Evolutionary conservation across 129 eudicot species (phyloP), one percentile per base, ranked within the genome.

Genomic region (Tanacetum coccineum): DNA sequence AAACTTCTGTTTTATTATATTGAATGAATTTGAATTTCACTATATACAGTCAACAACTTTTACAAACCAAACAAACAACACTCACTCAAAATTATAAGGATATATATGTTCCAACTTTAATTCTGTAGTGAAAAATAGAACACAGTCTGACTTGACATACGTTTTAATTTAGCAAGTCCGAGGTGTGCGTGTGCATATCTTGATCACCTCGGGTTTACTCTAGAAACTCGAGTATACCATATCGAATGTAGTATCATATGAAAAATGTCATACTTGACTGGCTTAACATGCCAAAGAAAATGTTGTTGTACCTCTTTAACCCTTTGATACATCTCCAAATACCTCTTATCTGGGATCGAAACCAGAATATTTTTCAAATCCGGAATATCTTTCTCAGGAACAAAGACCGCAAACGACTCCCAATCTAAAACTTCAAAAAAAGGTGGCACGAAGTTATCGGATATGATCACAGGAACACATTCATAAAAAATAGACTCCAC

Each of bases 401-500:
- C 73, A 26, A 79, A 74, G 25, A 79, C 74, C 15, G 84, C 73
- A 67, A 79, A 79, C 6, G 84, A 74, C 8, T 74, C 80, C 84
- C 84, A 79, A 22, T 79, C 75, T 58, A 79, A 59, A 46, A 77
- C 64, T 73, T 79, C 84, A 52, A 68, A 74, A 44, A 79, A 74
- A n/a, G 84, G 84, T 2, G 84, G 84, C 55, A 79, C 84, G 46
- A 74, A 79, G 39, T 79, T 79, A 69, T 79, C 84, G 1, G 84
- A 74, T n/a, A 79, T 68, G n/a, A 79, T 79, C 14, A 79, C 84
- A 1, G 84, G 84, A 22, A 81, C 79, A 59, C 85, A 81, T 49
- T 76, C 85, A 52, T 71, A 76, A 66, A 59, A 76, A 5, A 81
- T 81, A 46, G 85, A 79, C 70, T 81, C 85, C 69, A 76, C 85